phyloP scores from a whole-genome alignment of 352 stramenopile genomes.

The Globisporangium spinosum region DNA sequence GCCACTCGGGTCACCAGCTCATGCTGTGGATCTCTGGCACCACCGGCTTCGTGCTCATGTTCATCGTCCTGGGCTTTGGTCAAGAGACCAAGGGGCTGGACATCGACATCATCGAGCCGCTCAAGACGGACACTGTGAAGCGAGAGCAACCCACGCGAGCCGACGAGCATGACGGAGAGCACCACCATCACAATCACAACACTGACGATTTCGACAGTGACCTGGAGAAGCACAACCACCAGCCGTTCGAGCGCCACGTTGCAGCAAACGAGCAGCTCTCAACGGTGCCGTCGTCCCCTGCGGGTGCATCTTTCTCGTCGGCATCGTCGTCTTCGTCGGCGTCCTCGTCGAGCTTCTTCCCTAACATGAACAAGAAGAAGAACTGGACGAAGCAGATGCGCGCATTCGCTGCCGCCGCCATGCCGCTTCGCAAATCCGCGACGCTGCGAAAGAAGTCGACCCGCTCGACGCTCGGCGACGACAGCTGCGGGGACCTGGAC shows the following conservation, averaged over 20 bases:
- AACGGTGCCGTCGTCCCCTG: slow-evolving; percentile 23
- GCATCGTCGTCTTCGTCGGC: slow-evolving; percentile 15
- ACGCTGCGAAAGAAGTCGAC: slow-evolving; percentile 16
- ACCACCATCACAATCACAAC: slow-evolving; percentile 16
- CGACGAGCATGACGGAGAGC: not conserved
- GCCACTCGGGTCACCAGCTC: slow-evolving; percentile 14
- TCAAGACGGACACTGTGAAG: slow-evolving; percentile 8
- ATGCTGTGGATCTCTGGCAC: slow-evolving; percentile 14
- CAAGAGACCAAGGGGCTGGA: slow-evolving; percentile 16
- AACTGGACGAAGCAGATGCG: slow-evolving; percentile 19
- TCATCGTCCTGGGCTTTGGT: slow-evolving; percentile 7
- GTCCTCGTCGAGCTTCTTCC: slow-evolving; percentile 15
- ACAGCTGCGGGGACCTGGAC: slow-evolving; percentile 30
- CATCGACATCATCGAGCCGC: slow-evolving; percentile 21
- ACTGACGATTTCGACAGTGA: slow-evolving; percentile 19
- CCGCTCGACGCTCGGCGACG: slow-evolving; percentile 13
- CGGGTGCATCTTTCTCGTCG: slow-evolving; percentile 17
- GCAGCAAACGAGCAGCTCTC: slow-evolving; percentile 21
- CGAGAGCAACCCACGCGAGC: not conserved
- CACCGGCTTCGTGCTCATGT: not conserved
- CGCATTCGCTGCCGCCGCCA: slow-evolving; percentile 12
- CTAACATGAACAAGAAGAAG: slow-evolving; percentile 4
- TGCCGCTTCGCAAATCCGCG: slow-evolving; percentile 11
- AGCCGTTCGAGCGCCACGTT: slow-evolving; percentile 4
- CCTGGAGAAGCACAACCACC: slow-evolving; percentile 13